A percentile compares a stretch with the other conserved stretches of the same genome.
Evolutionary conservation across 306 rosid species (phyloP).

Genomic region (Pyrus betulifolia): DNA sequence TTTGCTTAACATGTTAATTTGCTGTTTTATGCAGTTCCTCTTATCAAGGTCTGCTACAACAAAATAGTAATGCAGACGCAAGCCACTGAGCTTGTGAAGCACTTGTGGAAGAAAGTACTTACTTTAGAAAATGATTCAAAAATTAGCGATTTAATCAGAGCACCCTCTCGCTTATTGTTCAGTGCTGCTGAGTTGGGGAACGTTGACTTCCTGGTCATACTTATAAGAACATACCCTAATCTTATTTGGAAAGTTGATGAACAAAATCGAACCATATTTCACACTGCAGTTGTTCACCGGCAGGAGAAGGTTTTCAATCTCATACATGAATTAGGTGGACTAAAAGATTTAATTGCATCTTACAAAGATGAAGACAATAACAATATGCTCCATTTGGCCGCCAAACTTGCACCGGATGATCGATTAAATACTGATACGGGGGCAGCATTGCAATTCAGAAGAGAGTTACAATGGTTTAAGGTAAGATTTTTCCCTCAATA

Average conservation of each 20-base stretch:
- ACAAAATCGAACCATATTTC: not conserved
- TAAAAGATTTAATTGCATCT: not conserved
- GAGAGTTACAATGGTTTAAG: constrained; percentile 1
- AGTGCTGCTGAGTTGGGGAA: constrained; percentile 5
- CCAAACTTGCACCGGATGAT: not conserved
- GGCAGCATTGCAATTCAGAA: not conserved
- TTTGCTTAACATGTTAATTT: not conserved
- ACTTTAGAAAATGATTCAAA: not conserved
- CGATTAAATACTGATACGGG: not conserved
- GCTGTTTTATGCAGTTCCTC: not conserved
- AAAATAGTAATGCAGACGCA: not conserved
- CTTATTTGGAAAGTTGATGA: not conserved
- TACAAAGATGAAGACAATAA: not conserved
- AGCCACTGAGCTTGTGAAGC: not conserved
- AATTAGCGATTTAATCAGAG: not conserved
- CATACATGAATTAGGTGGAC: not conserved
- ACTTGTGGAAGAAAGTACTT: not conserved
- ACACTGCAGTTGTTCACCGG: not conserved
- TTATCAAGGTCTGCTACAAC: not conserved
- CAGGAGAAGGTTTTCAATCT: not conserved
- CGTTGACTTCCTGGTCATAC: not conserved
- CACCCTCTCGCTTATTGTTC: not conserved
- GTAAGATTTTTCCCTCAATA: not conserved
- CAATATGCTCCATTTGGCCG: constrained; percentile 1
- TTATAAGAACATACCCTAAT: not conserved